Conservation (phyloP, 106 monocot species). For the Posidonia australis region DNA sequence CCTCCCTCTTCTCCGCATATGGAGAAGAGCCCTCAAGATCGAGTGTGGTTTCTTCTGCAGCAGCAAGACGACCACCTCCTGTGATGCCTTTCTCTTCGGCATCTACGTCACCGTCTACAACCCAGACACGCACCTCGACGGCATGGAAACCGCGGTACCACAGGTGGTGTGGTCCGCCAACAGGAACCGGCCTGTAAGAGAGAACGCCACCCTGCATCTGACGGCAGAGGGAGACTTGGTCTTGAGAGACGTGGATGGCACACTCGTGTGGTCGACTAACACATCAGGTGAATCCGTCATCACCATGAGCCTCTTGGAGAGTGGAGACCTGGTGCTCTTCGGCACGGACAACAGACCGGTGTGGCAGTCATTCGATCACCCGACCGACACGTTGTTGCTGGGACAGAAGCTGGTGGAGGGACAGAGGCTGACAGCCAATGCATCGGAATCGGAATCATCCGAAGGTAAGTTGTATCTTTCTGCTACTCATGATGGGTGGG, state of each 20-base stretch:
- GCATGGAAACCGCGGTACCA: neutral
- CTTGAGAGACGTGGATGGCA: conserved; percentile 28
- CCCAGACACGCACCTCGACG: conserved; percentile 3
- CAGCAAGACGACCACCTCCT: conserved; percentile 32
- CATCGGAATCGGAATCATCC: neutral
- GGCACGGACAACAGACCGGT: conserved; percentile 1
- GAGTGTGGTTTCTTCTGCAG: conserved; percentile 30
- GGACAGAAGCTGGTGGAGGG: conserved; percentile 22
- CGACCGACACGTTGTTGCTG: conserved; percentile 35
- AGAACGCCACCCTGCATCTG: conserved; percentile 43
- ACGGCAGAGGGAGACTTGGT: conserved; percentile 36
- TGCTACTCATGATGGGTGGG: neutral
- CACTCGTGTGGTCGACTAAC: conserved; percentile 36
- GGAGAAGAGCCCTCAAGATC: too few relatives aligned
- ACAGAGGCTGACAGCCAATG: neutral
- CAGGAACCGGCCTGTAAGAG: conserved; percentile 19
- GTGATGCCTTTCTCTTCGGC: conserved; percentile 30
- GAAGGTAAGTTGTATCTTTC: conserved; percentile 4
- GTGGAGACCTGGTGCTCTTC: conserved; percentile 42
- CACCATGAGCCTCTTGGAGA: conserved; percentile 24
- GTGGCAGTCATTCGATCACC: conserved; percentile 53
- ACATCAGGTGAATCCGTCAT: conserved; percentile 28
- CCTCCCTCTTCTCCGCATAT: too few relatives aligned
- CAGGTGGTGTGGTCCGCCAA: conserved; percentile 56
- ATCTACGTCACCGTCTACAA: conserved; percentile 35